These are phyloP conservation scores for Trypanosoma lewisi DNA, from an alignment of 208 protist species.

Conservation along the genomic window DNA sequence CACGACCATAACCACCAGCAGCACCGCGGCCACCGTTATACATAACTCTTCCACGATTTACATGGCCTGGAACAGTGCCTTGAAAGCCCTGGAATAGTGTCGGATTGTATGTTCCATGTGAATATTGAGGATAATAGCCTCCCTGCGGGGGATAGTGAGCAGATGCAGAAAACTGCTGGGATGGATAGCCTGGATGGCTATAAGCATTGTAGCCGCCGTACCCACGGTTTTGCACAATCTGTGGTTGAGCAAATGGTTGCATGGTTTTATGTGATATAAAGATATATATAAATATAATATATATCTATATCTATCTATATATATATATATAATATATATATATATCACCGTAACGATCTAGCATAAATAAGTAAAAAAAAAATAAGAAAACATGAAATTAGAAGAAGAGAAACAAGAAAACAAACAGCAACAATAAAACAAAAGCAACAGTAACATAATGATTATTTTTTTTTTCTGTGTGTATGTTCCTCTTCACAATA, in stretches of 20 bases:
- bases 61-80: slow-evolving; percentile 10
- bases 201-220: slow-evolving; percentile 33
- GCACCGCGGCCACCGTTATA: slow-evolving; percentile 26
- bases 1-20: slow-evolving; percentile 25
- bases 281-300: slow-evolving; percentile 5
- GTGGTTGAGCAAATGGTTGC: slow-evolving; percentile 29
- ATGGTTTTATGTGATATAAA: slow-evolving; percentile 17
- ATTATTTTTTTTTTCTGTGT: too few species aligned
- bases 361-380: slow-evolving; percentile 14
- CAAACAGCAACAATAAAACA: too few species aligned
- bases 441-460: too few species aligned
- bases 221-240: slow-evolving; percentile 24
- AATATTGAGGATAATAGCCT: slow-evolving; percentile 27
- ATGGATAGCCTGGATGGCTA: slow-evolving; percentile 27
- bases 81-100: slow-evolving; percentile 25
- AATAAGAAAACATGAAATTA: slow-evolving; percentile 4
- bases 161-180: slow-evolving; percentile 21
- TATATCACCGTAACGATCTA: neutral
- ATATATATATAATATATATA: slow-evolving; percentile 6
- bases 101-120: slow-evolving; percentile 25
- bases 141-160: slow-evolving; percentile 24
- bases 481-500: neutral
- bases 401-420: too few species aligned
- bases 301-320: slow-evolving; percentile 14
- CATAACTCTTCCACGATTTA: slow-evolving; percentile 17